Evolutionary conservation across 345 rosid genomes (phyloP).

Genomic region (Murraya koenigii): DNA sequence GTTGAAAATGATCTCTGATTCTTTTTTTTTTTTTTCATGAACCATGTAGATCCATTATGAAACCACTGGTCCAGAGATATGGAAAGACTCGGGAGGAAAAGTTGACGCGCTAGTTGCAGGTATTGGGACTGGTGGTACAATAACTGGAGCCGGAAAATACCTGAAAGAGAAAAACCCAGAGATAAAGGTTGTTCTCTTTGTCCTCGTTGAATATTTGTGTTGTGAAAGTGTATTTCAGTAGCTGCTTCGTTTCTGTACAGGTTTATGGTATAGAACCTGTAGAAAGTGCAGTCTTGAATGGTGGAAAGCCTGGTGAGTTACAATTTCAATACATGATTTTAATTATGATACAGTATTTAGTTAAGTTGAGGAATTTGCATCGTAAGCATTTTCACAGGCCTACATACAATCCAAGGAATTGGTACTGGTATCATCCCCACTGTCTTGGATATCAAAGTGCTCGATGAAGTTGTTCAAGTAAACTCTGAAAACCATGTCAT

Average conservation of each 20-base stretch:
- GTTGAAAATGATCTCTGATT: background rate
- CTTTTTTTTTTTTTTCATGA: background rate
- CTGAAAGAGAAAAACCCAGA: slow-evolving; percentile 61
- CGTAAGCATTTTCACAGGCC: slow-evolving; percentile 29
- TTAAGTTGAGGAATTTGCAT: background rate
- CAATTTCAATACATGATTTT: background rate
- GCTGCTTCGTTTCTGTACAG: slow-evolving; percentile 7
- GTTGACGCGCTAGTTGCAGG: slow-evolving; percentile 50
- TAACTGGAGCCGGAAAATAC: slow-evolving; percentile 53
- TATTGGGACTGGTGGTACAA: slow-evolving; percentile 47
- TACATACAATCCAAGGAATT: slow-evolving; percentile 48
- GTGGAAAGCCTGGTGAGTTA: slow-evolving; percentile 34
- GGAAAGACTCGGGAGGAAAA: slow-evolving; percentile 38
- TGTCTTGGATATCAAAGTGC: slow-evolving; percentile 38
- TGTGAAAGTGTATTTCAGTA: background rate
- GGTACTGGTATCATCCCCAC: slow-evolving; percentile 48
- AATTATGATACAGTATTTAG: background rate
- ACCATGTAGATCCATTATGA: slow-evolving; percentile 37
- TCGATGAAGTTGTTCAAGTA: slow-evolving; percentile 49
- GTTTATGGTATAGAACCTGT: slow-evolving; percentile 38
- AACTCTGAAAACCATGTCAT: slow-evolving; percentile 12
- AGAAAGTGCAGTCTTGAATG: slow-evolving; percentile 46
- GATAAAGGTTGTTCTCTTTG: slow-evolving; percentile 37
- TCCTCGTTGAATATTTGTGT: background rate
- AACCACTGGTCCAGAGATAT: slow-evolving; percentile 41